A percentile compares a stretch with the other conserved stretches of the same genome.
Evolutionary conservation across 805 yeast species (phyloP).

Genomic region (Limtongozyma cylindracea): DNA sequence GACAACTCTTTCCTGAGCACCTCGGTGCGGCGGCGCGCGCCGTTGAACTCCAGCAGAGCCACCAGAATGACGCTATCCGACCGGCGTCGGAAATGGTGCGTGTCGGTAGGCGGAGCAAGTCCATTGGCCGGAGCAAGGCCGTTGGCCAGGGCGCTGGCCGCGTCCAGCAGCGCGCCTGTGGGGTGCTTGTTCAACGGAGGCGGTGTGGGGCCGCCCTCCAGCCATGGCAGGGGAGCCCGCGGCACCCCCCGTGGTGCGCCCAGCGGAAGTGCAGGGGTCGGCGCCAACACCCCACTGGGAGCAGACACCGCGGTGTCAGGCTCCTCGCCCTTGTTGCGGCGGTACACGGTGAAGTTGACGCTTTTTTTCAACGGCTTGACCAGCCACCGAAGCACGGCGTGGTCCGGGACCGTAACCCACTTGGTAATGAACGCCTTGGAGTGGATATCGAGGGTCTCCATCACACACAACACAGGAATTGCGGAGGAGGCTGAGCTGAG

Average conservation of each 20-base stretch:
- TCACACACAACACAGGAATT: constrained; percentile 5
- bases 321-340: constrained; percentile 5
- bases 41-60: no score
- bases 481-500: no score
- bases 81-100: no score
- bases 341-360: constrained; percentile 14
- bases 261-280: neutral
- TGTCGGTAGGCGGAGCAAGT: no score
- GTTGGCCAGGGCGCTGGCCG: constrained; percentile 11
- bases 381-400: constrained; percentile 49
- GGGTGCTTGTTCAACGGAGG: constrained; percentile 1
- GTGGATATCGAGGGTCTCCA: constrained; percentile 85
- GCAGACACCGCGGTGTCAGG: neutral
- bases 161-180: constrained; percentile 1
- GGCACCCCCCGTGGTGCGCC: no score
- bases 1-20: no score
- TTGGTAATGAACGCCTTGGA: constrained; percentile 74
- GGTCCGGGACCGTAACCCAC: constrained; percentile 65
- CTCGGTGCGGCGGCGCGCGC: no score
- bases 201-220: constrained; percentile 1
- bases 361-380: constrained; percentile 39
- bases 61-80: no score
- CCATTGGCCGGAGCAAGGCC: no score
- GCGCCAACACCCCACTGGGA: neutral
- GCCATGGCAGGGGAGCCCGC: neutral